Base-by-base conservation (phyloP, 2,329 filamentous ascomycete species). In the Rhinocladiella mackenziei region DNA sequence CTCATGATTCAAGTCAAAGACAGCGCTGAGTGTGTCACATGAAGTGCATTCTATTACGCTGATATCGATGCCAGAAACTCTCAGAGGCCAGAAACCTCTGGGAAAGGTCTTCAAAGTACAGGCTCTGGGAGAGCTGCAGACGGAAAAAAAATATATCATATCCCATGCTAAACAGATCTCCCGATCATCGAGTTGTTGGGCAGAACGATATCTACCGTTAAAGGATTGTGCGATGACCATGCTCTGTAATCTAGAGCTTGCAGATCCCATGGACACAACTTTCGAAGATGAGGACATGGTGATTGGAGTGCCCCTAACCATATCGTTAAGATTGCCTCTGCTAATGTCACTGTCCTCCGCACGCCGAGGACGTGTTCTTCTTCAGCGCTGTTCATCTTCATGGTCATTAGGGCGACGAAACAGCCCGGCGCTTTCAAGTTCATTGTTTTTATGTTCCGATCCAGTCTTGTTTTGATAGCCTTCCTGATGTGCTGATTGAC, bases 291-390 rank as follows among this genome's bases (percentile, higher is more conserved):
- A n/a, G n/a, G n/a, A n/a, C n/a, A n/a, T n/a, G n/a, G n/a, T n/a
- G n/a, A n/a, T n/a, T n/a, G n/a, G n/a, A n/a, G n/a, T n/a, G n/a
- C n/a, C n/a, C n/a, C n/a, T n/a, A n/a, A n/a, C n/a, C n/a, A n/a
- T n/a, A 39, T 29, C 11, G 35, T 39, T 18, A 39, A 39, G 35
- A 39, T 39, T 18, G 35, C 35, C 35, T 39, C 35, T 39, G 35
- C 35, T 15, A 39, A 37, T 17, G 15, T 19, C 31, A 34, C 31
- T 19, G 31, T 34, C 31, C 31, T 34, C 4, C 31, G 31, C 31
- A 34, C 17, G 31, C 19, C 31, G 13, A 34, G 31, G 14, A 34
- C 15, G n/a, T 34, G 14, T 34, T 15, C 14, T 8, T 15, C 17
- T 20, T 34, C 31, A 17, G 13, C 31, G 31, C 31, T 34, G 7